These are phyloP conservation scores for Poteriospumella lacustris DNA, from an alignment of 108 stramenopile genomes.

Conservation along the genomic window DNA sequence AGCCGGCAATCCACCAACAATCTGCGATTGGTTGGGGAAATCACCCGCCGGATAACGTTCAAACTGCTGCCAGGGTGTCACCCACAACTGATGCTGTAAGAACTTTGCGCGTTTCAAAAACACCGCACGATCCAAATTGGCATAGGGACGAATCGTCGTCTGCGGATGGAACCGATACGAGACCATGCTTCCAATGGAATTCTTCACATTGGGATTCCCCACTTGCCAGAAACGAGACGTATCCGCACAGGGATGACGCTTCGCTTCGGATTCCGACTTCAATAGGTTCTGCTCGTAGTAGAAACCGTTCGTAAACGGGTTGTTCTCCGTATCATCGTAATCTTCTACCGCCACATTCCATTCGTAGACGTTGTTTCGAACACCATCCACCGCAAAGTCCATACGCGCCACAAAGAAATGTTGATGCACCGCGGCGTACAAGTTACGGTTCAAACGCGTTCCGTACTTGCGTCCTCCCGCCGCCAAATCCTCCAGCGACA, in stretches of 20 bases:
- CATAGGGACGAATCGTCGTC: not conserved
- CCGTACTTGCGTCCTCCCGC: not conserved
- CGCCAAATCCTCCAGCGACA: not conserved
- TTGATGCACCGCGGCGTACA: not conserved
- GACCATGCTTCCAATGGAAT: not conserved
- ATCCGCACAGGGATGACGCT: not conserved
- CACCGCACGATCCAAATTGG: not conserved
- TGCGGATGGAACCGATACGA: not conserved
- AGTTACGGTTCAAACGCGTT: not conserved
- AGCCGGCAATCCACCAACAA: not conserved
- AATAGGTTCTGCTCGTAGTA: not conserved
- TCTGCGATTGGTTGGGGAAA: slow-evolving; percentile 28
- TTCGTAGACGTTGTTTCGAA: not conserved
- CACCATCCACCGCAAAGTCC: not conserved
- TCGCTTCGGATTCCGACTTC: not conserved
- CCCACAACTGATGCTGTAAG: slow-evolving; percentile 21
- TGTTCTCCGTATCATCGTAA: not conserved
- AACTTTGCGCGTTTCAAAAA: not conserved
- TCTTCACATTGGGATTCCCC: not conserved
- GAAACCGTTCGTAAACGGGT: not conserved
- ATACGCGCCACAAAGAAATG: not conserved
- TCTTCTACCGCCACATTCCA: not conserved
- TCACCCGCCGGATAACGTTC: slow-evolving; percentile 36
- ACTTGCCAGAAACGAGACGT: not conserved
- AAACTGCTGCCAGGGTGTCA: slow-evolving; percentile 3